phyloP scores from a whole-genome alignment of 2,329 filamentous ascomycete species.

The Claviceps capensis region DNA sequence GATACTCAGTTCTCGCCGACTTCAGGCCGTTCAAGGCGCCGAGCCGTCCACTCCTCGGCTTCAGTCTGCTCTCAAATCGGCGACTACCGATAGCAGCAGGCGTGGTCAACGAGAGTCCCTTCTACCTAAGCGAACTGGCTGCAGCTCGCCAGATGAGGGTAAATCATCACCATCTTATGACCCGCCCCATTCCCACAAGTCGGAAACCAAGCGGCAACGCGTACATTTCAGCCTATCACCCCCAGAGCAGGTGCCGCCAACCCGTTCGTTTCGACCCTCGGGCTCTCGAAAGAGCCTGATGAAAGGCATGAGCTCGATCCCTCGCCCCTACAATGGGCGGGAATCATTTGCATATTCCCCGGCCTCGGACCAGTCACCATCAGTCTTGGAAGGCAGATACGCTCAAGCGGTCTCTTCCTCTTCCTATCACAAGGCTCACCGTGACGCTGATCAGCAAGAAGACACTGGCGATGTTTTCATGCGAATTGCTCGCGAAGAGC shows the following conservation, averaged over 20 bases:
- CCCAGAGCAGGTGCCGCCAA: constrained; percentile 35
- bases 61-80: constrained; percentile 11
- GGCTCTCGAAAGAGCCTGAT: constrained; percentile 40
- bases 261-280: constrained; percentile 42
- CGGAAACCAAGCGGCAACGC: constrained; percentile 19
- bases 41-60: constrained; percentile 1
- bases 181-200: constrained; percentile 38
- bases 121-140: constrained; percentile 27
- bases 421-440: neutral
- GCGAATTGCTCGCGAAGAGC: constrained; percentile 42
- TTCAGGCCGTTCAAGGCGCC: constrained; percentile 16
- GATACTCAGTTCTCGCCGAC: constrained; percentile 19
- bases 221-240: constrained; percentile 19
- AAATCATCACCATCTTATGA: constrained; percentile 24
- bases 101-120: constrained; percentile 34
- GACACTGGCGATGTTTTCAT: constrained; percentile 47
- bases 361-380: constrained; percentile 33
- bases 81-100: constrained; percentile 9
- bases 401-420: neutral
- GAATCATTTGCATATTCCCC: constrained; percentile 30
- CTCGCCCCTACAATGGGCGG: constrained; percentile 29
- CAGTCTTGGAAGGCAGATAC: constrained; percentile 33
- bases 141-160: constrained; percentile 34
- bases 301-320: constrained; percentile 37
- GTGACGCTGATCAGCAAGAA: constrained; percentile 18